Base-by-base conservation (phyloP, 192 early-diverging fungal genomes). In the Rhizophagus clarus region DNA sequence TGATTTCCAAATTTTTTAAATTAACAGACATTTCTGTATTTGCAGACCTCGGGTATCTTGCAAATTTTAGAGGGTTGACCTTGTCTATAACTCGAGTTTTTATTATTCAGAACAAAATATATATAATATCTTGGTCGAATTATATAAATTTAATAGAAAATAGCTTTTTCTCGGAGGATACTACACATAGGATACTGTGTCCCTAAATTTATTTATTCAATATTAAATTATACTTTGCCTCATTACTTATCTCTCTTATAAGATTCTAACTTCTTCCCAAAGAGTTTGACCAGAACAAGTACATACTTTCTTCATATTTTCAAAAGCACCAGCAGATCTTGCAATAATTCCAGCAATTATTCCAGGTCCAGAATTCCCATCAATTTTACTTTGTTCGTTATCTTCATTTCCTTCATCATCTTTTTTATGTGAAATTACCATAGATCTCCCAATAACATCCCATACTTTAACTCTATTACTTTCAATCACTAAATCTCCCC, bases 281-380 rank as follows among this genome's bases (percentile, higher is more conserved):
- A 97, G 83, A 26, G 96, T 97, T 74, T 90, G 89, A 24, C 96
- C 96, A 40, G 83, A 88, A 84, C 96, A 97, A 29, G 91, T 90
- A 81, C 96, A 97, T 10, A 97, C 89, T 79, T 88, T 91, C 74
- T 97, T 97, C 31, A 89, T 87, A 81, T 97, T 97, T 83, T 97
- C 92, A 88, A 97, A 97, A 32, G 93, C 88, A 31, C 96, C 96
- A 3, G 96, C 96, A 49, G 92, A 94, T 78, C 95, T 89, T 0
- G 96, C 96, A 84, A 97, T 89, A 61, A 97, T 91, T 26, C 96
- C 96, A 72, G 92, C 92, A 63, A 95, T 83, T 9, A 93, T 82
- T 34, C 93, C 92, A 9, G 84, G 82, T 14, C 91, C 92, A 64
- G 90, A 90, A 51, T 86, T 85, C 10, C 86, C 88, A 77, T 88